A percentile compares a stretch with the other conserved stretches of the same genome.
Evolutionary conservation across 2,329 filamentous ascomycete species (phyloP).

Genomic region (Dactylellina drechsleri): DNA sequence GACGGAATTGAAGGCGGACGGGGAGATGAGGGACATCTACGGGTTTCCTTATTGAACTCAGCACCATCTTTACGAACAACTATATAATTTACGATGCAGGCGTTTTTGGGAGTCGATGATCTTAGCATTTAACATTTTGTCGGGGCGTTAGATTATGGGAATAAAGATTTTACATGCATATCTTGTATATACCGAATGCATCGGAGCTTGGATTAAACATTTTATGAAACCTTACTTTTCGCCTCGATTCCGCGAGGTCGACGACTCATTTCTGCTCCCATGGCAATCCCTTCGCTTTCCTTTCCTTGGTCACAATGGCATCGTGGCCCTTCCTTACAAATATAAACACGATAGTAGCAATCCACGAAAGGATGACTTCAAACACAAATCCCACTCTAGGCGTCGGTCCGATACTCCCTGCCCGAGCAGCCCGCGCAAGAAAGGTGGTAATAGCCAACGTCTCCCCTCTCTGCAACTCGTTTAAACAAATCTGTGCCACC

Average conservation of each 20-base stretch:
- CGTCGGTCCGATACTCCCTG: conserved; percentile 68
- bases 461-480: conserved; percentile 80
- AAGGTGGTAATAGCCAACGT: conserved; percentile 81
- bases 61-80: conserved; percentile 2
- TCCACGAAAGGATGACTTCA: conserved; percentile 69
- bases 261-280: conserved; percentile 26
- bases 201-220: conserved; percentile 14
- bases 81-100: conserved; percentile 7
- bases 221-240: neutral
- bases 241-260: neutral
- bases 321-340: conserved; percentile 70
- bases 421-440: conserved; percentile 77
- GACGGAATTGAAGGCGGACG: conserved; percentile 39
- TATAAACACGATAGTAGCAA: conserved; percentile 69
- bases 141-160: neutral
- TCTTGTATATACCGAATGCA: neutral
- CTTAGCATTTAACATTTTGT: conserved; percentile 7
- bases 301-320: conserved; percentile 69
- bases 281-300: conserved; percentile 66
- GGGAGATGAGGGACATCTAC: conserved; percentile 51
- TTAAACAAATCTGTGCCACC: conserved; percentile 76
- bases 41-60: conserved; percentile 41
- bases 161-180: too few species aligned
- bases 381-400: conserved; percentile 66
- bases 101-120: conserved; percentile 19